A percentile compares a stretch with the other conserved stretches of the same genome.
These are phyloP conservation scores for Baeospora myosura DNA, from an alignment of 1,284 basidiomycete genomes.

Conservation along the genomic window DNA sequence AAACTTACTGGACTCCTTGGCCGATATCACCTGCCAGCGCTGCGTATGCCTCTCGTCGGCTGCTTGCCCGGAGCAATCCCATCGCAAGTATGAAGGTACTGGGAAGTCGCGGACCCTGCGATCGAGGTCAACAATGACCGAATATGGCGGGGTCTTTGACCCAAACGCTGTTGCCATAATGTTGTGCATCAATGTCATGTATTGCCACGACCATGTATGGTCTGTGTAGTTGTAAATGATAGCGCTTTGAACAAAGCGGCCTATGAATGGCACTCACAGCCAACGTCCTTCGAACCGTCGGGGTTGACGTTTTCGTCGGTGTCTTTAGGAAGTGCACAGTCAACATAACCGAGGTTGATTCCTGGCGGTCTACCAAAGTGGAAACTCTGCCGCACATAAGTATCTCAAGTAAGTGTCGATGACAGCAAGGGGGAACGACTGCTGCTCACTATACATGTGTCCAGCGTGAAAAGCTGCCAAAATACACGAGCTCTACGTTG, in stretches of 20 bases:
- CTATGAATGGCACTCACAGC: slow-evolving; percentile 36
- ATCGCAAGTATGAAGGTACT: slow-evolving; percentile 41
- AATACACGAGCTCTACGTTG: slow-evolving; percentile 49
- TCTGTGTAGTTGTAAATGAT: slow-evolving; percentile 31
- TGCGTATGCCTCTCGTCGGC: no score
- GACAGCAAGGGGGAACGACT: neutral
- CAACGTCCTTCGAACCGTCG: slow-evolving; percentile 34
- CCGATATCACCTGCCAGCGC: slow-evolving; percentile 39
- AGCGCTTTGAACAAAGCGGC: neutral
- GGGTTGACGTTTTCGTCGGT: slow-evolving; percentile 28
- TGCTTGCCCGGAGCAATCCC: slow-evolving; percentile 21
- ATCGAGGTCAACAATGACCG: slow-evolving; percentile 39
- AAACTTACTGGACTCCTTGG: slow-evolving; percentile 52
- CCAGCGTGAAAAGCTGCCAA: slow-evolving; percentile 55
- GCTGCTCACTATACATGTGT: slow-evolving; percentile 48
- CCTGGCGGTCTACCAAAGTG: slow-evolving; percentile 54
- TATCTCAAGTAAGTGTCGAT: slow-evolving; percentile 4
- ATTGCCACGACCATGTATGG: slow-evolving; percentile 51
- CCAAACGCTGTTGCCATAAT: slow-evolving; percentile 50
- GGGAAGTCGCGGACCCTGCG: slow-evolving; percentile 46
- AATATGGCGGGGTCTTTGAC: slow-evolving; percentile 42
- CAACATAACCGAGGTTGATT: slow-evolving; percentile 45
- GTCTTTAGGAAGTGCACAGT: slow-evolving; percentile 48
- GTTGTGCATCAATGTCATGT: slow-evolving; percentile 41
- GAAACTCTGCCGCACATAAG: slow-evolving; percentile 40